phyloP scores from a whole-genome alignment of 164 flowering plant genomes.

The Stephania japonica region DNA sequence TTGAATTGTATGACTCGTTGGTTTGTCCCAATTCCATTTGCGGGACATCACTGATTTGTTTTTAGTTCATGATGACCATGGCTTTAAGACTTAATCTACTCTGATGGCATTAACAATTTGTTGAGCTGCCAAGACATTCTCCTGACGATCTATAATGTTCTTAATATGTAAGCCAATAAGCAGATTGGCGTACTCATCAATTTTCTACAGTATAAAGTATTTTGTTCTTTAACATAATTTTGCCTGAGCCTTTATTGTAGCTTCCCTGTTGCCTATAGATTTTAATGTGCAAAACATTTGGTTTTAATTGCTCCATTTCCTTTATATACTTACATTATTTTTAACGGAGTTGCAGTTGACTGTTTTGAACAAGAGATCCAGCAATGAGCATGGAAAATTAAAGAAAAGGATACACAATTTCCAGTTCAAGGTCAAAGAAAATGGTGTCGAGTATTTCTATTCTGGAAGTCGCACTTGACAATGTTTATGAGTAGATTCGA shows the following conservation, averaged over 20 bases:
- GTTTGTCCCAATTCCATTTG: no score
- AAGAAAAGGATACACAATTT: constrained; percentile 43
- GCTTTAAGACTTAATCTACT: no score
- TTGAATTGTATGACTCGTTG: no score
- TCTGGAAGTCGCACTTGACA: constrained; percentile 57
- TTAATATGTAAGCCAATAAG: not conserved
- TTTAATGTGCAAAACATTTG: not conserved
- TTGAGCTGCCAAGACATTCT: not conserved
- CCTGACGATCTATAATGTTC: not conserved
- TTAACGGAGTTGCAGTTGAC: constrained; percentile 50
- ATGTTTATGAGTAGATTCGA: not conserved
- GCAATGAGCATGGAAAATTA: constrained; percentile 22
- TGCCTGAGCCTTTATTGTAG: not conserved
- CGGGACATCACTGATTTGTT: no score
- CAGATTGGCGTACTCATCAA: not conserved
- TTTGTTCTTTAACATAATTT: not conserved
- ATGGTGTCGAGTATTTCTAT: constrained; percentile 56
- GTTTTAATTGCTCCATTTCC: not conserved
- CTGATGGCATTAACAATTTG: not conserved
- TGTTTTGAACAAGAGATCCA: constrained; percentile 41
- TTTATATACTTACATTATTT: not conserved
- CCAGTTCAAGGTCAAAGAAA: constrained; percentile 79
- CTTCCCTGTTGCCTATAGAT: not conserved
- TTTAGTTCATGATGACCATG: no score
- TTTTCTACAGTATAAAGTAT: not conserved